phyloP scores from a whole-genome alignment of 2,329 filamentous ascomycete genomes.

The Fusarium fracticaudum region DNA sequence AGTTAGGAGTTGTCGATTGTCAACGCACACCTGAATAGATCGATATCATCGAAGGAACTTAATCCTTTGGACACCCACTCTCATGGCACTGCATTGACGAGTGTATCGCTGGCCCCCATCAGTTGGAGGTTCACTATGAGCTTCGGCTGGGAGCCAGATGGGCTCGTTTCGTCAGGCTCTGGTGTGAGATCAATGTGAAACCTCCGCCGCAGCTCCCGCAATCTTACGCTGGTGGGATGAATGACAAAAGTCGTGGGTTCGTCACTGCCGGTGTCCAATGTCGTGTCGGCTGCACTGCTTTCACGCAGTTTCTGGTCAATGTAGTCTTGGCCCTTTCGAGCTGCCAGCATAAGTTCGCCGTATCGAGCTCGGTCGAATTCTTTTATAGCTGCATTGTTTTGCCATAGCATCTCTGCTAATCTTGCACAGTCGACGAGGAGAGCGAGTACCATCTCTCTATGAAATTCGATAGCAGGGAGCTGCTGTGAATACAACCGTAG shows the following conservation, averaged over 20 bases:
- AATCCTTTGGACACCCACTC: no score
- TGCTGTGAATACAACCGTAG: not conserved
- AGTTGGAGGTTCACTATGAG: not conserved
- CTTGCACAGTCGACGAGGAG: not conserved
- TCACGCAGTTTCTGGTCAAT: not conserved
- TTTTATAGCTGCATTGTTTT: not conserved
- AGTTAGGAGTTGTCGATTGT: conserved; percentile 23
- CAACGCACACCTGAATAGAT: not conserved
- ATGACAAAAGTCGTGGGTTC: not conserved
- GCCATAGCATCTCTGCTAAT: not conserved
- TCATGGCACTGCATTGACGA: not conserved
- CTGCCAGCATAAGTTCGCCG: not conserved
- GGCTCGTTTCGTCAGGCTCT: not conserved
- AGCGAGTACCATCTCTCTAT: not conserved
- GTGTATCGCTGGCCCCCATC: not conserved
- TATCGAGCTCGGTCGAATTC: not conserved
- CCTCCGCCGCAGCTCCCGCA: not conserved
- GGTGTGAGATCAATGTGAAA: not conserved
- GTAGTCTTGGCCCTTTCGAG: not conserved
- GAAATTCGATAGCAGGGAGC: not conserved
- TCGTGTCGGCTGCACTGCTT: not conserved
- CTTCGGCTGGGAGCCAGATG: not conserved
- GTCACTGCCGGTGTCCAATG: not conserved
- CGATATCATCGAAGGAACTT: not conserved
- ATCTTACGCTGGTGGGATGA: not conserved